Conservation (phyloP, 179 eudicot genomes). For the Beta corolliflora region DNA sequence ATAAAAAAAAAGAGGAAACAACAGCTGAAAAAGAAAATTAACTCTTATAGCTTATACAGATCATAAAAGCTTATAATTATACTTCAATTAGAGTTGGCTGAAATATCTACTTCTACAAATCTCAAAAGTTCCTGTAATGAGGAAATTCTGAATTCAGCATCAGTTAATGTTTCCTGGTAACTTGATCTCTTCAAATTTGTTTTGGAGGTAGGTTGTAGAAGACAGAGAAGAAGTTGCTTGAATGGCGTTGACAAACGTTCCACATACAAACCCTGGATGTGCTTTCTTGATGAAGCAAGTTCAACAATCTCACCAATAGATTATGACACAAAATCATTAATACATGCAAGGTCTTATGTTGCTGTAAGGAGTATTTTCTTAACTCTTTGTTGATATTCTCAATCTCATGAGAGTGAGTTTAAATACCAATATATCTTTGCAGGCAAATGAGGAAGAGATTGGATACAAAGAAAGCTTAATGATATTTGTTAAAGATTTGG, state of each 20-base stretch:
- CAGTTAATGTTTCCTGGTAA: neutral
- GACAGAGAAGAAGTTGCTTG: slow-evolving; percentile 24
- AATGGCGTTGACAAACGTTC: slow-evolving; percentile 43
- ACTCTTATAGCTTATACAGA: too few relatives aligned
- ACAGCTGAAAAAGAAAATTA: too few relatives aligned
- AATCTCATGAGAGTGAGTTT: neutral
- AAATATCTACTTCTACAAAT: too few relatives aligned
- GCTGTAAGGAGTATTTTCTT: too few relatives aligned
- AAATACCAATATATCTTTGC: slow-evolving; percentile 2
- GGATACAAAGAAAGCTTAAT: slow-evolving; percentile 65
- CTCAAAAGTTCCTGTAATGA: too few relatives aligned
- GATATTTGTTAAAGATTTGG: slow-evolving; percentile 64
- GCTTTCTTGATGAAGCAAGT: slow-evolving; percentile 27
- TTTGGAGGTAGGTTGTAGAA: slow-evolving; percentile 38
- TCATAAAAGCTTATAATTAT: too few relatives aligned
- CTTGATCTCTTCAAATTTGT: neutral
- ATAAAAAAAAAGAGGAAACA: too few relatives aligned
- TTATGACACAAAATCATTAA: slow-evolving; percentile 24
- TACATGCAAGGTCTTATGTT: slow-evolving; percentile 38
- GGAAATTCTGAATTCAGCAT: too few relatives aligned
- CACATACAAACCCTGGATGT: slow-evolving; percentile 45
- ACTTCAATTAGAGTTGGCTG: too few relatives aligned
- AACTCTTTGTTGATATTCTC: too few relatives aligned
- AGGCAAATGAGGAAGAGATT: slow-evolving; percentile 42
- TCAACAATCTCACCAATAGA: slow-evolving; percentile 23